Base-by-base conservation (phyloP, 768 basidiomycete genomes). In the Phaffia tasmanica region DNA sequence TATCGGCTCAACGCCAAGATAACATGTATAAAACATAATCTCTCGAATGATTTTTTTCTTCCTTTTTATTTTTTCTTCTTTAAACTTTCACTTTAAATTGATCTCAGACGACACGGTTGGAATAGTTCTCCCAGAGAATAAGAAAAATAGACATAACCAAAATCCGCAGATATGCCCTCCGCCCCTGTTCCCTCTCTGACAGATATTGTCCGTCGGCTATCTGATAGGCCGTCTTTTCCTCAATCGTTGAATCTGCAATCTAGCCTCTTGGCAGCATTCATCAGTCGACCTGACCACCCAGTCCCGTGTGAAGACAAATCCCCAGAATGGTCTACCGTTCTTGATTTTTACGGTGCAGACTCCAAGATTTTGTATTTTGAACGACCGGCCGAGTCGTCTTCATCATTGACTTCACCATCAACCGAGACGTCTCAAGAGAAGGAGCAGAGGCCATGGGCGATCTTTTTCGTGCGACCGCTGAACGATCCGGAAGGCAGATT, bases 231-330 rank as follows among this genome's bases (percentile, higher is more conserved):
- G 15, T 21, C 54, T 7, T 19, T 57, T 27, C 63, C 63, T 32
- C 53, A 54, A 32, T 64, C 63, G 8, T 56, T 64, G 27, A 64
- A 64, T n/a, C 32, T 32, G 42, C 63, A 57, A 21, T 56, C 56
- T 53, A 25, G 55, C 23, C 63, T 64, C 46, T 56, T 64, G 21
- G 30, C 46, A 35, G 55, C 63, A n/a, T 64, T 64, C 63, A 35
- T 57, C 29, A 54, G 32, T 46, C 63, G n/a, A 46, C 54, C 53
- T 23, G 54, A 7, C 30, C 54, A 14, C 21, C 21, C 25, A 3
- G 55, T 18, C 46, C 51, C 5, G 4, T 42, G 35, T 11, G 35
- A 42, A 42, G 35, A 42, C 4, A 42, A 42, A 42, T 2, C 62
- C n/a, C 27, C 51, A 42, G 56, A 11, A 42, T 64, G 63, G 63